Conservation (phyloP, 2,329 filamentous ascomycete species). For the Huntiella abstrusa region DNA sequence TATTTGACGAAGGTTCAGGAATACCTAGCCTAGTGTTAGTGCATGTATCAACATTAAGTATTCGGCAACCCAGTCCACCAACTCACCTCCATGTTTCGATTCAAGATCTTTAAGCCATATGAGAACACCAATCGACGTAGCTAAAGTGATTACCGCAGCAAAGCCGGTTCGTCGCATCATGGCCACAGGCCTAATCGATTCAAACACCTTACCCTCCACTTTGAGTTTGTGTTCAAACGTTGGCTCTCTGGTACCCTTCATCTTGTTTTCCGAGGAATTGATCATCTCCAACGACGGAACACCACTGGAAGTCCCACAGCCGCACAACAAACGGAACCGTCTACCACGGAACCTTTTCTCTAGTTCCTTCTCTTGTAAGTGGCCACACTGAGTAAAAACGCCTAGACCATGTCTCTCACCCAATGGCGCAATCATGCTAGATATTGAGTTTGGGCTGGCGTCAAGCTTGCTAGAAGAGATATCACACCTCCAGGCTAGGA, state of each 20-base stretch:
- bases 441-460: conserved; percentile 16
- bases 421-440: conserved; percentile 13
- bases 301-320: conserved; percentile 2
- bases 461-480: conserved; percentile 2
- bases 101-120: conserved; percentile 15
- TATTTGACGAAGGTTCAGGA: conserved; percentile 16
- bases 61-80: neutral
- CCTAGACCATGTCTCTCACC: conserved; percentile 11
- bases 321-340: conserved; percentile 12
- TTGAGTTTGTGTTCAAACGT: neutral
- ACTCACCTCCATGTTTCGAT: conserved; percentile 12
- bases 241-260: too few species aligned
- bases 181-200: conserved; percentile 13
- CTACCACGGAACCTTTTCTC: conserved; percentile 1
- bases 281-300: neutral
- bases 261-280: too few species aligned
- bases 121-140: conserved; percentile 12
- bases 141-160: conserved; percentile 10
- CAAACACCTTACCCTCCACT: neutral
- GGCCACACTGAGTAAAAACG: conserved; percentile 1
- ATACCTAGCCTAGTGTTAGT: conserved; percentile 15
- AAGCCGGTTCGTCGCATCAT: conserved; percentile 13
- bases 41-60: too few species aligned
- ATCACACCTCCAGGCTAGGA: conserved; percentile 13
- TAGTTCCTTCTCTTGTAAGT: neutral